phyloP scores from a whole-genome alignment of 2,329 filamentous ascomycete genomes.

The Penicillium crustosum region DNA sequence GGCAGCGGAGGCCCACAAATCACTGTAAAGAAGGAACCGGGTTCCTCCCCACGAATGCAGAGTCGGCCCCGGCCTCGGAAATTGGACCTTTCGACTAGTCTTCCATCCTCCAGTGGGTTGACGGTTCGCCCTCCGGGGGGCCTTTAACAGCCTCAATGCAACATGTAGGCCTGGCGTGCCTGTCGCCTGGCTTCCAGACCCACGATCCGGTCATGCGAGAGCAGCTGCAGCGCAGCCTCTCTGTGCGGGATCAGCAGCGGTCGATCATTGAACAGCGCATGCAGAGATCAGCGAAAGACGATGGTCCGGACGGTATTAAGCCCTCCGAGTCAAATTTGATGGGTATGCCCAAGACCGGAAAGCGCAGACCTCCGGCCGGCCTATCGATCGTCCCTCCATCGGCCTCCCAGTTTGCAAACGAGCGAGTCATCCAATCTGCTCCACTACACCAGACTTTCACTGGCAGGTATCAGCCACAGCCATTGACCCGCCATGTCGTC shows the following conservation, averaged over 20 bases:
- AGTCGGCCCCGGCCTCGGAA: slow-evolving; percentile 48
- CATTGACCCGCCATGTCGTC: slow-evolving; percentile 71
- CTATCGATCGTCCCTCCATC: slow-evolving; percentile 94
- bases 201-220: slow-evolving; percentile 96
- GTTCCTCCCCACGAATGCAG: slow-evolving; percentile 72
- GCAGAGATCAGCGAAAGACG: slow-evolving; percentile 82
- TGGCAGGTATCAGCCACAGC: slow-evolving; percentile 76
- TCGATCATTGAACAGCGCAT: slow-evolving; percentile 90
- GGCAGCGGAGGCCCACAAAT: slow-evolving; percentile 68
- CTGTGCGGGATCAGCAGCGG: slow-evolving; percentile 88
- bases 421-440: slow-evolving; percentile 94
- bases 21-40: slow-evolving; percentile 93
- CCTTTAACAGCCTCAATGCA: slow-evolving; percentile 79
- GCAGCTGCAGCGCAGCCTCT: slow-evolving; percentile 89
- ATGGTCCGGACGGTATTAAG: slow-evolving; percentile 61
- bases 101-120: slow-evolving; percentile 47
- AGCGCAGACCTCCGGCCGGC: slow-evolving; percentile 71
- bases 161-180: slow-evolving; percentile 87
- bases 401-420: slow-evolving; percentile 86
- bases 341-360: slow-evolving; percentile 38
- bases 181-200: slow-evolving; percentile 93
- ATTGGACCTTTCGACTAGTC: slow-evolving; percentile 47
- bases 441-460: slow-evolving; percentile 95
- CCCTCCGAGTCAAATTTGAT: slow-evolving; percentile 52
- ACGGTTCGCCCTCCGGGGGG: slow-evolving; percentile 67